phyloP scores from a whole-genome alignment of 805 yeast genomes.

The Candida adriatica region DNA sequence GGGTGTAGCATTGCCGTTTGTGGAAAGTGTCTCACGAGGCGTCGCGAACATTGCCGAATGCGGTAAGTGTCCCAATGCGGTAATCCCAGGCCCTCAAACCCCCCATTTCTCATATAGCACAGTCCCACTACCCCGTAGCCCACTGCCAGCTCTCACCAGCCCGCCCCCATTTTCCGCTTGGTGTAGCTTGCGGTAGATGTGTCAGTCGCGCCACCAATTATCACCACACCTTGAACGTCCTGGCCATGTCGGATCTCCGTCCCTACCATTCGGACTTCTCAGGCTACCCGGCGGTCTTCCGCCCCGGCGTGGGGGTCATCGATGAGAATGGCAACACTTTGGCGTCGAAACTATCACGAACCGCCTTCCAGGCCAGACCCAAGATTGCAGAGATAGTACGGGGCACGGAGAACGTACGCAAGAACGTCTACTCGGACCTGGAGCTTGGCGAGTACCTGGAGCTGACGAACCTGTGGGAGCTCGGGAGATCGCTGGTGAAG shows the following conservation, averaged over 20 bases:
- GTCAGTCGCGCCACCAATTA: too few relatives aligned
- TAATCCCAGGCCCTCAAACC: too few relatives aligned
- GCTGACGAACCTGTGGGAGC: slow-evolving; percentile 46
- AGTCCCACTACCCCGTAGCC: too few relatives aligned
- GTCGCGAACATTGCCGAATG: too few relatives aligned
- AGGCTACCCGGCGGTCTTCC: slow-evolving; percentile 52
- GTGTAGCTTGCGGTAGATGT: too few relatives aligned
- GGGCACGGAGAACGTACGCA: slow-evolving; percentile 17
- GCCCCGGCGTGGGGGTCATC: slow-evolving; percentile 56
- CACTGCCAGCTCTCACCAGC: too few relatives aligned
- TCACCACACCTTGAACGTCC: too few relatives aligned
- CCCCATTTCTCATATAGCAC: too few relatives aligned
- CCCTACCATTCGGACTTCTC: slow-evolving; percentile 68
- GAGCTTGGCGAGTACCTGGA: slow-evolving; percentile 66
- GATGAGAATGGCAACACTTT: slow-evolving; percentile 37
- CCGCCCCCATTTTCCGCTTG: too few relatives aligned
- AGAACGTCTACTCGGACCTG: slow-evolving; percentile 35
- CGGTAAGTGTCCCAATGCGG: too few relatives aligned
- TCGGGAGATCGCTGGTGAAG: slow-evolving; percentile 48
- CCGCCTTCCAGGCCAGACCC: slow-evolving; percentile 14
- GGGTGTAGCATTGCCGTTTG: too few relatives aligned
- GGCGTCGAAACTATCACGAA: slow-evolving; percentile 31
- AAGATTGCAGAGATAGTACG: slow-evolving; percentile 18
- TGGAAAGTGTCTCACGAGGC: too few relatives aligned
- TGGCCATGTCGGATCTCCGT: slow-evolving; percentile 32